These are phyloP conservation scores for Venturia effusa DNA, from an alignment of 2,329 filamentous ascomycete genomes.

Conservation along the genomic window DNA sequence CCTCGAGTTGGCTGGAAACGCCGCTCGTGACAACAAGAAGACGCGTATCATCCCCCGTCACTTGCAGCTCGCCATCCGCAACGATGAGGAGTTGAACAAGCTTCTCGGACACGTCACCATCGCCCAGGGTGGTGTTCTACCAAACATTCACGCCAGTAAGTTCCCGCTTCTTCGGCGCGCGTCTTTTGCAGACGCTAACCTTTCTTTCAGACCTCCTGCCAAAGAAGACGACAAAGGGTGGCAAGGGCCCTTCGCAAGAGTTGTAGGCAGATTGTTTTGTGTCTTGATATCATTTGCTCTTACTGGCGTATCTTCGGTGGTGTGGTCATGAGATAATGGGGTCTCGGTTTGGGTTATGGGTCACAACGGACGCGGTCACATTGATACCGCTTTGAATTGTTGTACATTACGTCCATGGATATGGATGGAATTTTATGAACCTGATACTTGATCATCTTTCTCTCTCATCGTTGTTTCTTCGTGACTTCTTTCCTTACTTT, in stretches of 20 bases:
- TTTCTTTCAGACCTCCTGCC: constrained; percentile 71
- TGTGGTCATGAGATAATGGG: constrained; percentile 63
- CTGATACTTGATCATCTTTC: not conserved
- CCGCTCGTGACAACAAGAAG: constrained; percentile 99
- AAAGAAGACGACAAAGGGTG: constrained; percentile 96
- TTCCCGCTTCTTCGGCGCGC: constrained; percentile 20
- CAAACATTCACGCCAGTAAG: constrained; percentile 96
- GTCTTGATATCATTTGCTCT: constrained; percentile 24
- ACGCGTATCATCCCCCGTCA: constrained; percentile 99
- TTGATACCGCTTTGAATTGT: constrained; percentile 33
- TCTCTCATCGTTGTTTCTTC: not conserved
- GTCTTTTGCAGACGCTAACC: constrained; percentile 20
- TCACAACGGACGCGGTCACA: constrained; percentile 29
- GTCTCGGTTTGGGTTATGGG: constrained; percentile 53
- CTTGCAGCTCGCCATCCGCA: constrained; percentile 96
- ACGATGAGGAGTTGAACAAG: constrained; percentile 99
- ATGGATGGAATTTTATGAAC: constrained; percentile 34
- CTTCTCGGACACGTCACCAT: constrained; percentile 92
- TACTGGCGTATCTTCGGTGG: constrained; percentile 40
- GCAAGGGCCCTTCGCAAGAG: constrained; percentile 89
- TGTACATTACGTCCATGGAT: constrained; percentile 52
- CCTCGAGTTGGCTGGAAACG: constrained; percentile 96
- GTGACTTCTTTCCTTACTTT: not conserved
- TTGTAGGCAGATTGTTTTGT: constrained; percentile 51
- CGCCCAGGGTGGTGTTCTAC: constrained; percentile 91